Evolutionary conservation across 495 filamentous ascomycete species (phyloP).

Genomic region (Talaromyces wortmannii): DNA sequence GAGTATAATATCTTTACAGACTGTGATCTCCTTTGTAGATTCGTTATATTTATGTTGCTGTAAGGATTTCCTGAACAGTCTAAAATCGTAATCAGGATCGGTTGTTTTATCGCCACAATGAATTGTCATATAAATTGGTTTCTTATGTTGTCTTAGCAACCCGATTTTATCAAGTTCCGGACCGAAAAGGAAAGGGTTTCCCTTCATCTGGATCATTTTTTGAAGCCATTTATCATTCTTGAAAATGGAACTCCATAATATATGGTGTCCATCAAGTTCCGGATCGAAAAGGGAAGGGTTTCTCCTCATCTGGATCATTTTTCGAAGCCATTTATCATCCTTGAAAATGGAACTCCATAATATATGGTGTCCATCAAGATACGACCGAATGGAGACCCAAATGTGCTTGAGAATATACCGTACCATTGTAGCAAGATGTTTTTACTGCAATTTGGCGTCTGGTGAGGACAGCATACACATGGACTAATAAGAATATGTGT

Average conservation of each 20-base stretch:
- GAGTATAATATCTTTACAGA: background rate
- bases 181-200: background rate
- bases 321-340: background rate
- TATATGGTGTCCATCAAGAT: background rate
- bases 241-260: background rate
- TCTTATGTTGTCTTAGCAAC: background rate
- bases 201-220: background rate
- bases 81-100: background rate
- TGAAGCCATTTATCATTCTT: background rate
- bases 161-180: background rate
- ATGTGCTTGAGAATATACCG: too few relatives aligned
- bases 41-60: background rate
- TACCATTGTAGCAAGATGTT: too few relatives aligned
- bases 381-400: too few relatives aligned
- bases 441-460: too few relatives aligned
- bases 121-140: background rate
- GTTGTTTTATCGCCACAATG: background rate
- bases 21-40: background rate
- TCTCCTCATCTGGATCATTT: background rate
- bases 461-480: too few relatives aligned
- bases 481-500: too few relatives aligned
- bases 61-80: background rate
- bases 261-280: background rate
- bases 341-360: background rate
- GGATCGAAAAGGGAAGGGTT: background rate